A percentile compares a stretch with the other conserved stretches of the same genome.
These are phyloP conservation scores for Sclerotinia minor DNA, from an alignment of 2,329 filamentous ascomycete species.

Conservation along the genomic window DNA sequence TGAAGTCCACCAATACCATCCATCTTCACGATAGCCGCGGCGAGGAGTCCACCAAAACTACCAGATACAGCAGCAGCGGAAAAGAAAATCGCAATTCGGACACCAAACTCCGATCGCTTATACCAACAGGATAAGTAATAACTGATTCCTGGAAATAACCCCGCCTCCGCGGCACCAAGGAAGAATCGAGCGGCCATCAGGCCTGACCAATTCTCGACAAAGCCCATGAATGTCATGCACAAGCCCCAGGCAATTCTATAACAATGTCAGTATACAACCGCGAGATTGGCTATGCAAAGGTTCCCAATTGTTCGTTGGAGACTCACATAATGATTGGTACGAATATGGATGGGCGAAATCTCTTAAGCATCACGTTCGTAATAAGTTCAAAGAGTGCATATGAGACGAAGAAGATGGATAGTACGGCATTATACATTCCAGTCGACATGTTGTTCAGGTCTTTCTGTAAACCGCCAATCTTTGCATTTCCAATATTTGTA, in stretches of 20 bases:
- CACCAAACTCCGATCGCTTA: constrained; percentile 72
- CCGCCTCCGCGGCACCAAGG: constrained; percentile 72
- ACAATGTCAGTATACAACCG: constrained; percentile 13
- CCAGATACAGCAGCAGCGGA: constrained; percentile 78
- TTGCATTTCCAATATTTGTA: constrained; percentile 79
- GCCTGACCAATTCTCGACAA: constrained; percentile 39
- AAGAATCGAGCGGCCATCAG: constrained; percentile 51
- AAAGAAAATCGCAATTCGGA: constrained; percentile 82
- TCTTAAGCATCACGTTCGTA: constrained; percentile 72
- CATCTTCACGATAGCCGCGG: constrained; percentile 71
- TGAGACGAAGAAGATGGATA: constrained; percentile 85
- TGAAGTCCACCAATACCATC: constrained; percentile 57
- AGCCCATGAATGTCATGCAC: constrained; percentile 58
- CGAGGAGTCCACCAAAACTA: constrained; percentile 73
- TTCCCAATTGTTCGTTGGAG: neutral
- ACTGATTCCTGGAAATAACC: constrained; percentile 73
- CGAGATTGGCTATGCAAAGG: neutral
- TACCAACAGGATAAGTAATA: constrained; percentile 88
- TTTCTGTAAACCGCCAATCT: constrained; percentile 58
- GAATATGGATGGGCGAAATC: constrained; percentile 72
- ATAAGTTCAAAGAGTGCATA: constrained; percentile 79
- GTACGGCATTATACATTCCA: constrained; percentile 68
- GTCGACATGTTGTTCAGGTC: constrained; percentile 61
- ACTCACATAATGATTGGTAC: constrained; percentile 77
- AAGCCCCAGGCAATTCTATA: constrained; percentile 63